Conservation (phyloP, 768 basidiomycete species). For the Epithele typhae region DNA sequence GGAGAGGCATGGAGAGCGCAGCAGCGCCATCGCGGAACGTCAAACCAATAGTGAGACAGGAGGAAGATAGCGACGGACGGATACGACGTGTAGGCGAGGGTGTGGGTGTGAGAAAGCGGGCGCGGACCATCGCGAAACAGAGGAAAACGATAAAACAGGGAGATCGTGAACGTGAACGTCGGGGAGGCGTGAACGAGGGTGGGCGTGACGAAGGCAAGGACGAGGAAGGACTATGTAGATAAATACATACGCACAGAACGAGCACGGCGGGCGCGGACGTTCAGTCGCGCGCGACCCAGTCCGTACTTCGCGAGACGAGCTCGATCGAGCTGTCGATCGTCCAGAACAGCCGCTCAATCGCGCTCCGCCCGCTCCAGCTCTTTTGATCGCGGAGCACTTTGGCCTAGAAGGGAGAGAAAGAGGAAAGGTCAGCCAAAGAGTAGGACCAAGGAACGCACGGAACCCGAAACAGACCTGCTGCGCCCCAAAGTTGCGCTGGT, state of each 20-base stretch:
- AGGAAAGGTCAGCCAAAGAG: conserved; percentile 2
- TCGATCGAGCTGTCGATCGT: conserved; percentile 88
- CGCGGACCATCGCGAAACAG: too few species aligned
- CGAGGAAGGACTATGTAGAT: too few species aligned
- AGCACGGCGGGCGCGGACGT: neutral
- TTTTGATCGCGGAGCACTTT: conserved; percentile 96
- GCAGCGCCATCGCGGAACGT: too few species aligned
- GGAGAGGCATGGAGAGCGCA: too few species aligned
- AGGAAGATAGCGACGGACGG: too few species aligned
- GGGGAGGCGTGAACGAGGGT: too few species aligned
- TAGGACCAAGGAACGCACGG: neutral
- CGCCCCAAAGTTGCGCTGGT: conserved; percentile 93
- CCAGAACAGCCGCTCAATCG: conserved; percentile 91
- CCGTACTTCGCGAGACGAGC: conserved; percentile 77
- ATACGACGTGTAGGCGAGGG: too few species aligned
- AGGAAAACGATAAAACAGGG: too few species aligned
- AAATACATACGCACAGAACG: conserved; percentile 3
- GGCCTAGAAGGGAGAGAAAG: conserved; percentile 60
- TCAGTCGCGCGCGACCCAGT: conserved; percentile 58
- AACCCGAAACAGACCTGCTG: conserved; percentile 70
- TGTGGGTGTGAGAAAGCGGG: too few species aligned
- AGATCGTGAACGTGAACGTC: too few species aligned
- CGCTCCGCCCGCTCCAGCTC: conserved; percentile 89
- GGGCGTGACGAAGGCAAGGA: too few species aligned
- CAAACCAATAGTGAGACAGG: too few species aligned